Base-by-base conservation (phyloP, 179 eudicot species). In the Silene noctiflora region DNA sequence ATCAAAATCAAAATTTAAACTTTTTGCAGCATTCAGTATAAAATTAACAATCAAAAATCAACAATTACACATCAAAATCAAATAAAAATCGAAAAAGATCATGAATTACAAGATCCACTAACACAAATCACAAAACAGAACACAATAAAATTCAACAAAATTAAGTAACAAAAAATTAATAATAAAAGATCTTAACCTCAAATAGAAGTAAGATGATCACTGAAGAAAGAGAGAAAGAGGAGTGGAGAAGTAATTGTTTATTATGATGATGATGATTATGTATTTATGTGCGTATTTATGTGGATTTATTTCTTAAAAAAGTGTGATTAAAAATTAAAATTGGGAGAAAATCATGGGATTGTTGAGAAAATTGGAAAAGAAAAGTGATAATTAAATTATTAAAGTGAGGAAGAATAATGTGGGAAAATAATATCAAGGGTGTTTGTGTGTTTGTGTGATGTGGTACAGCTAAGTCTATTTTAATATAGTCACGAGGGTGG, bases 121-220 rank as follows among this genome's bases (percentile, higher is more conserved):
- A 65, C 19, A 65, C 2, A 65, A 20, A 19, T 19, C 25, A 62
- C 12, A 1, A 62, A 10, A 62, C 2, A 35, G n/a, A 67, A 33
- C 21, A 67, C 3, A n/a, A 31, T 67, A 25, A 63, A 33, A 31
- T 17, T 4, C 24, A 17, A 0, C 24, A 14, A 67, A 33, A 31
- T 65, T n/a, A n/a, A 35, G 24, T 14, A 33, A 67, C 9, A n/a
- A 67, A 33, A 67, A 17, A 33, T 44, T 11, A 44, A 44, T 44
- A 44, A 9, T 44, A 67, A 67, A 67, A 35, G 71, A 67, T 35
- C 51, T 39, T 10, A 35, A 35, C 51, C 51, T 67, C 0, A n/a
- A 33, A 7, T 67, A 3, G 22, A 67, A 67, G 71, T 67, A 20
- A 67, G 21, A 67, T 67, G 71, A 67, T 67, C 71, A 67, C 71